These are phyloP conservation scores for Fibroporia radiculosa DNA, from an alignment of 768 basidiomycete species.

Conservation along the genomic window DNA sequence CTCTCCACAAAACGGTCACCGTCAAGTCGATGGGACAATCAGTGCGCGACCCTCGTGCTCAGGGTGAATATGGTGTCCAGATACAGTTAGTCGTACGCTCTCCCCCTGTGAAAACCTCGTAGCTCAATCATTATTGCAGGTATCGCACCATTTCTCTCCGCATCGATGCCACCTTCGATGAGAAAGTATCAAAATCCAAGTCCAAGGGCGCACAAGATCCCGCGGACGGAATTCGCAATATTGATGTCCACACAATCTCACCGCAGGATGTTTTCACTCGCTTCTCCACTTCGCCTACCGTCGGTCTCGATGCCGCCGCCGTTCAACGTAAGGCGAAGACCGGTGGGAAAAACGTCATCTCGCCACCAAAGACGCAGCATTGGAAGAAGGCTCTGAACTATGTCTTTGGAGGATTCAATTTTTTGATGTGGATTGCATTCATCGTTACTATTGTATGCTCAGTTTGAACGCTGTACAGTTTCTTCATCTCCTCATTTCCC, in stretches of 20 bases:
- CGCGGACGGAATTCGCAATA: conserved; percentile 31
- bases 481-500: too few species aligned
- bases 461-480: too few species aligned
- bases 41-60: background rate
- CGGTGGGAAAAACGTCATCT: conserved; percentile 45
- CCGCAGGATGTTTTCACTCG: conserved; percentile 35
- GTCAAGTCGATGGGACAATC: too few species aligned
- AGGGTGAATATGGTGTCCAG: conserved; percentile 1
- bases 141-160: conserved; percentile 41
- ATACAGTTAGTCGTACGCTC: background rate
- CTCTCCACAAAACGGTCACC: too few species aligned
- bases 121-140: too few species aligned
- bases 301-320: conserved; percentile 43
- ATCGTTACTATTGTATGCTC: conserved; percentile 33
- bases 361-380: conserved; percentile 38
- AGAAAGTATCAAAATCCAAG: conserved; percentile 10
- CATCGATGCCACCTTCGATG: conserved; percentile 24
- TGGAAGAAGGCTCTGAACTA: conserved; percentile 45
- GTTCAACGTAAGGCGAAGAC: conserved; percentile 36
- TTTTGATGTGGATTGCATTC: conserved; percentile 47
- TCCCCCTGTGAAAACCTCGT: too few species aligned
- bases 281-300: conserved; percentile 34
- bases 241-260: conserved; percentile 41
- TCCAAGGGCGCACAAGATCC: conserved; percentile 21
- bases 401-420: conserved; percentile 52